Conservation (phyloP, 805 yeast genomes). For the Starmerella sirachaensis region DNA sequence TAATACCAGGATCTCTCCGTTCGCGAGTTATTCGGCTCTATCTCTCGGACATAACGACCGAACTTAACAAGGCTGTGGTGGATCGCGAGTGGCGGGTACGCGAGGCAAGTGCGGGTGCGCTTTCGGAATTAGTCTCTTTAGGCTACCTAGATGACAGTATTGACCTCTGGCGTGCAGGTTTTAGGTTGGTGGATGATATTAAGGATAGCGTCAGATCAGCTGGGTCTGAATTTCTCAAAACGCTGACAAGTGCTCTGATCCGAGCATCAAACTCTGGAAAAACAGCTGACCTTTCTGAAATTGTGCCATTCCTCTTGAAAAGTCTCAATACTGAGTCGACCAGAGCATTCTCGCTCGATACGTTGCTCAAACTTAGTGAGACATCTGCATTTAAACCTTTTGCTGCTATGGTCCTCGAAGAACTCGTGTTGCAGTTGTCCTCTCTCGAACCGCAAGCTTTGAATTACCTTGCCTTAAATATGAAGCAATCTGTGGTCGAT, state of each 20-base stretch:
- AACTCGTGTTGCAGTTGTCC: slow-evolving; percentile 61
- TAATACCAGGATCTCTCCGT: slow-evolving; percentile 37
- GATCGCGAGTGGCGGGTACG: slow-evolving; percentile 86
- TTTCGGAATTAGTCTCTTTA: slow-evolving; percentile 50
- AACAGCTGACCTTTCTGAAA: slow-evolving; percentile 5
- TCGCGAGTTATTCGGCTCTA: slow-evolving; percentile 43
- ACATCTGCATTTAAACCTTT: slow-evolving; percentile 48
- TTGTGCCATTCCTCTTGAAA: slow-evolving; percentile 12
- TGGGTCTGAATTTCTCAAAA: slow-evolving; percentile 56
- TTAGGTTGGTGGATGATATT: slow-evolving; percentile 84
- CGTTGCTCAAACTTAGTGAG: slow-evolving; percentile 55
- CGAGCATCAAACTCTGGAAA: slow-evolving; percentile 1
- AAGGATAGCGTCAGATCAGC: slow-evolving; percentile 85
- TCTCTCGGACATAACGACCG: slow-evolving; percentile 49
- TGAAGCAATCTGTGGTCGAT: slow-evolving; percentile 47
- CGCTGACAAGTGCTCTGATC: slow-evolving; percentile 20
- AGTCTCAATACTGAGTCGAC: slow-evolving; percentile 10
- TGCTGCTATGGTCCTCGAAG: slow-evolving; percentile 55
- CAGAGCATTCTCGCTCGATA: slow-evolving; percentile 53
- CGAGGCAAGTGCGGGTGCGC: slow-evolving; percentile 69
- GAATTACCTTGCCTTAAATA: slow-evolving; percentile 71
- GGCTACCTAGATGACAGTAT: slow-evolving; percentile 23
- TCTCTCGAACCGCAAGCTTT: slow-evolving; percentile 83
- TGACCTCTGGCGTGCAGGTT: slow-evolving; percentile 76
- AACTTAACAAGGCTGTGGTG: slow-evolving; percentile 56